Evolutionary conservation across 2,329 filamentous ascomycete species (phyloP).

Genomic region (Ophiobolus disseminans): DNA sequence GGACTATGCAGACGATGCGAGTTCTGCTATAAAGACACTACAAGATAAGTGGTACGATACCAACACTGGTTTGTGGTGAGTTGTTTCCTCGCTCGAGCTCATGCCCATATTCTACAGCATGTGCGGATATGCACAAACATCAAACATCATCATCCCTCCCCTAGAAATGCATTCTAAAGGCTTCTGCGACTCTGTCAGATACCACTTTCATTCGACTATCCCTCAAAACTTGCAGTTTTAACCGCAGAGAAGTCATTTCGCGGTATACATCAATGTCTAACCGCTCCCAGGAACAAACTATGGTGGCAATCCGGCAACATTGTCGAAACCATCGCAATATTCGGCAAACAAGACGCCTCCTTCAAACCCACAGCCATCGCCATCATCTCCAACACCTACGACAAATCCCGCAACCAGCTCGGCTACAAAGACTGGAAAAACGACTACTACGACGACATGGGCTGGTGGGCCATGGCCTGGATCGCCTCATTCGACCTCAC

Average conservation of each 20-base stretch:
- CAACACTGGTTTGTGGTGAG: constrained; percentile 44
- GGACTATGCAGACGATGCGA: constrained; percentile 37
- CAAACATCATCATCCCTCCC: no score
- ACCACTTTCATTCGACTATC: no score
- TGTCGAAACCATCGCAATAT: constrained; percentile 41
- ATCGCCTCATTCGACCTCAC: constrained; percentile 65
- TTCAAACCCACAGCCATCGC: constrained; percentile 38
- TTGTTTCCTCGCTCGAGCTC: no score
- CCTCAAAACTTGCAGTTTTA: no score
- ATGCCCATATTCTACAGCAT: no score
- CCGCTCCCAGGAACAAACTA: constrained; percentile 22
- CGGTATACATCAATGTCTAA: constrained; percentile 2
- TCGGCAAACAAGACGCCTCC: constrained; percentile 35
- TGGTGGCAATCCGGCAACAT: constrained; percentile 51
- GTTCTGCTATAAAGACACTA: constrained; percentile 35
- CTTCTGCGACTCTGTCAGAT: no score
- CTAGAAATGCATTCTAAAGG: no score
- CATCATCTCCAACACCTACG: constrained; percentile 44
- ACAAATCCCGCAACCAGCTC: constrained; percentile 36
- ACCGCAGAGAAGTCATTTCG: no score
- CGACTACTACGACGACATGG: constrained; percentile 66
- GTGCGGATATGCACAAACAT: no score
- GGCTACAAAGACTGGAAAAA: constrained; percentile 54
- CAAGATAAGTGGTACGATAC: constrained; percentile 44
- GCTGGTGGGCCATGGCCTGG: constrained; percentile 68